Percentiles rank a stretch among this genome's conserved stretches.
phyloP scores from a whole-genome alignment of 345 rosid species.

The Citrus sp. region DNA sequence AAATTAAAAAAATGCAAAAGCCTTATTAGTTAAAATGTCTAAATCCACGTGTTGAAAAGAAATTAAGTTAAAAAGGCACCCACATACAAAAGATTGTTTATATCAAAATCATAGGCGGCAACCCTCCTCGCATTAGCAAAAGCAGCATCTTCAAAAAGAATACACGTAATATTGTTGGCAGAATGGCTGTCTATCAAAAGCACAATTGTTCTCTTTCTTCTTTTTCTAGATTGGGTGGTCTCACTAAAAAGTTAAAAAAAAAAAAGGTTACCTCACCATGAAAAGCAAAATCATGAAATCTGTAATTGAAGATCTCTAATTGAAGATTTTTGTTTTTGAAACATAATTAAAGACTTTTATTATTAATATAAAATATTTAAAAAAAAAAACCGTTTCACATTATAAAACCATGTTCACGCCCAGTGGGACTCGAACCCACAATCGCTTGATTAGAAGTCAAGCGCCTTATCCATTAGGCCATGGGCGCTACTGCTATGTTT shows the following conservation, averaged over 20 bases:
- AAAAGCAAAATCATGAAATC: no score
- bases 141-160: not conserved
- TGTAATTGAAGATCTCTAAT: not conserved
- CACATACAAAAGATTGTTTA: not conserved
- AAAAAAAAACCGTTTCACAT: no score
- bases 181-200: not conserved
- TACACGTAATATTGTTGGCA: not conserved
- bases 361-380: no score
- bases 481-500: not conserved
- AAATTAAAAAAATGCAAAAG: not conserved
- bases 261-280: not conserved
- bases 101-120: not conserved
- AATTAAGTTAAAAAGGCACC: not conserved
- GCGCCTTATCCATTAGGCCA: constrained; percentile 38
- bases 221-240: not conserved
- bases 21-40: not conserved
- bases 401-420: not conserved
- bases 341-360: no score
- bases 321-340: not conserved
- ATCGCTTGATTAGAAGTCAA: constrained; percentile 29
- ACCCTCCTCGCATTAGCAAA: not conserved
- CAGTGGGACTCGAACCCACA: constrained; percentile 39
- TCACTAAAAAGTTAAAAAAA: not conserved
- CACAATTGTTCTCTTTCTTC: not conserved
- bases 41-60: not conserved